Base-by-base conservation (phyloP, 176 grass and related monocot species). In the Carex kokanica region DNA sequence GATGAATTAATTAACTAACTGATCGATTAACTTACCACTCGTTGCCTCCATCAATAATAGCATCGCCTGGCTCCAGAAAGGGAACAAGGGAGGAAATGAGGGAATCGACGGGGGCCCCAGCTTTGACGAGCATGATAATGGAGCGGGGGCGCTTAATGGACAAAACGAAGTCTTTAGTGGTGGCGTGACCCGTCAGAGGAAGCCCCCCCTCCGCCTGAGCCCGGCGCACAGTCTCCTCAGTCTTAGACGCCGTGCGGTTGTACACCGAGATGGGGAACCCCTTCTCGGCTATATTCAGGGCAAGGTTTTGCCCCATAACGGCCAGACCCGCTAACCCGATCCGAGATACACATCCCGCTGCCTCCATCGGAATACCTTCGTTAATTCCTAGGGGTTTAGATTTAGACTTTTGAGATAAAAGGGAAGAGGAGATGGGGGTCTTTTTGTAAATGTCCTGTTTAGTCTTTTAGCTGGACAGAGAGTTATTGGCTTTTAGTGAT, bases 291-390 rank as follows among this genome's bases (percentile, higher is more conserved):
- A 99, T 93, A 88, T 99, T 95, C 79, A 99, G 89, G 0, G 96
- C 93, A 34, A 99, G 91, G 80, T 92, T 99, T 87, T 99, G 96
- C 49, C 91, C 93, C 96, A 98, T 98, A 82, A 92, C 92, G 15
- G 91, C 96, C 57, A 99, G 88, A 15, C 93, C 91, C 1, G 96
- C 88, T 1, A 99, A 88, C 18, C 93, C 93, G 88, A 99, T 95
- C 60, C 89, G 91, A 1, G 93, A 94, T 0, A 82, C 68, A 1
- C 74, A 0, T 17, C 83, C 74, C 2, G 89, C 66, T 18, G 85
- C 83, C 5, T 87, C 86, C 34, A 80, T 63, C n/a, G 79, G 16
- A 47, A 47, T 47, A 73, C 54, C 70, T 24, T 8, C n/a, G 66
- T 41, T 17, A 71, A 71, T 71, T 71, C 67, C 67, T 45, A 45